A percentile compares a stretch with the other conserved stretches of the same genome.
phyloP scores from a whole-genome alignment of 805 yeast genomes.

The Suhomyces sp. region DNA sequence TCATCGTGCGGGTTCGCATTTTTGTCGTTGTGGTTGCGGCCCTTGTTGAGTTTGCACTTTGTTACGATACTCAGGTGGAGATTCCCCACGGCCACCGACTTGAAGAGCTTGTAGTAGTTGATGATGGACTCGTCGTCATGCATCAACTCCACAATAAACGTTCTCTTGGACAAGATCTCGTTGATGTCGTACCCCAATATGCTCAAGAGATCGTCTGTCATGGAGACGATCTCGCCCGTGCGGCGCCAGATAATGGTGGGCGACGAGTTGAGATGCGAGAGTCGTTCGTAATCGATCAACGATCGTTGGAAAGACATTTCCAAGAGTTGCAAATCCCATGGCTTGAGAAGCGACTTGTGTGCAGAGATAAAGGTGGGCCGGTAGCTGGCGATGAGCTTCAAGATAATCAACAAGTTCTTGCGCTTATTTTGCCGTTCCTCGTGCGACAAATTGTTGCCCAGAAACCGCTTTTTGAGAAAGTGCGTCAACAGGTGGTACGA shows the following conservation, averaged over 20 bases:
- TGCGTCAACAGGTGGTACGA: conserved; percentile 59
- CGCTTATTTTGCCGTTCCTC: conserved; percentile 31
- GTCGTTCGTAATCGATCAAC: conserved; percentile 43
- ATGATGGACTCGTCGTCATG: conserved; percentile 69
- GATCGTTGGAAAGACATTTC: conserved; percentile 46
- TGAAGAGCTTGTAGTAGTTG: conserved; percentile 68
- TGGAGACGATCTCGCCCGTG: conserved; percentile 80
- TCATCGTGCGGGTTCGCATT: not conserved
- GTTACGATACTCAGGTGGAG: conserved; percentile 52
- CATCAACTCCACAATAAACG: conserved; percentile 76
- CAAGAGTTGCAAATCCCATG: conserved; percentile 59
- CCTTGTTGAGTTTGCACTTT: conserved; percentile 46
- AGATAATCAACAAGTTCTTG: conserved; percentile 38
- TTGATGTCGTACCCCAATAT: conserved; percentile 62
- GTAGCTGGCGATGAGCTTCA: conserved; percentile 60
- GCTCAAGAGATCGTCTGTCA: conserved; percentile 70
- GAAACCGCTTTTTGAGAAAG: conserved; percentile 53
- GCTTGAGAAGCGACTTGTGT: conserved; percentile 63
- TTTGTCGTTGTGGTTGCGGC: not conserved
- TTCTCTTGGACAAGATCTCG: conserved; percentile 55
- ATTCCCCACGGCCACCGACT: conserved; percentile 68
- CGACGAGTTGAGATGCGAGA: conserved; percentile 54
- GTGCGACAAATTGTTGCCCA: conserved; percentile 42
- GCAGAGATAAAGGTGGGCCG: conserved; percentile 77
- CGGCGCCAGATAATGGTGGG: conserved; percentile 86